These are phyloP conservation scores for Nepenthes alata DNA, from an alignment of 179 eudicot species.

Conservation along the genomic window DNA sequence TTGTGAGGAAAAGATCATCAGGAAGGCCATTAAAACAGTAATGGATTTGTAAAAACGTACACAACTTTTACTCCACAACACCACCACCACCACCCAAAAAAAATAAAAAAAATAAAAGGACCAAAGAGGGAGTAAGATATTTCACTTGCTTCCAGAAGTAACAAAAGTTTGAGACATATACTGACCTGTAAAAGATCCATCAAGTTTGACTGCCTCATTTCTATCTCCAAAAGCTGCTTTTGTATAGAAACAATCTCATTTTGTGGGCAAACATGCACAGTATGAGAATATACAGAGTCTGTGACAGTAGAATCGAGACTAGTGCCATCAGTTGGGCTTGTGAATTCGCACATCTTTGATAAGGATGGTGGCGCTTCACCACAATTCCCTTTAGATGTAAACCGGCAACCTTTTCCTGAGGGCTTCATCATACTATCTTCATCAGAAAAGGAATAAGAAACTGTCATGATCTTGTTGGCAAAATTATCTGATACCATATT, in stretches of 20 bases:
- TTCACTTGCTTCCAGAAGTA: too few relatives aligned
- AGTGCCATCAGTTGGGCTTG: constrained; percentile 24
- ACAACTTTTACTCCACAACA: too few relatives aligned
- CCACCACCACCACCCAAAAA: too few relatives aligned
- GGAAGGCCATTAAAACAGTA: too few relatives aligned
- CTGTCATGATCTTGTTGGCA: constrained; percentile 28
- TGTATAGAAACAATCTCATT: constrained; percentile 42
- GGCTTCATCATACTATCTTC: constrained; percentile 28
- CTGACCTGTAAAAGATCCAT: constrained; percentile 72
- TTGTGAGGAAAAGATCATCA: too few relatives aligned
- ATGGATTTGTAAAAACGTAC: too few relatives aligned
- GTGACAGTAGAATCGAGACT: constrained; percentile 71
- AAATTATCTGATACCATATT: constrained; percentile 35
- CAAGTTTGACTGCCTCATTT: constrained; percentile 59
- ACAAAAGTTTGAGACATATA: not conserved
- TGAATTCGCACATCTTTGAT: constrained; percentile 9
- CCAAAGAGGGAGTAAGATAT: too few relatives aligned
- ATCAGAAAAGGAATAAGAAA: constrained; percentile 21
- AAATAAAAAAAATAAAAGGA: too few relatives aligned
- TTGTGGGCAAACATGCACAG: constrained; percentile 28
- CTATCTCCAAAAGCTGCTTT: constrained; percentile 68
- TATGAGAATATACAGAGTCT: constrained; percentile 36
- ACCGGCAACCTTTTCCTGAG: constrained; percentile 18
- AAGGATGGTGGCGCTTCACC: constrained; percentile 27
- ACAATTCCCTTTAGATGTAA: constrained; percentile 26